A percentile compares a stretch with the other conserved stretches of the same genome.
phyloP scores from a whole-genome alignment of 345 rosid species.

The Murraya koenigii region DNA sequence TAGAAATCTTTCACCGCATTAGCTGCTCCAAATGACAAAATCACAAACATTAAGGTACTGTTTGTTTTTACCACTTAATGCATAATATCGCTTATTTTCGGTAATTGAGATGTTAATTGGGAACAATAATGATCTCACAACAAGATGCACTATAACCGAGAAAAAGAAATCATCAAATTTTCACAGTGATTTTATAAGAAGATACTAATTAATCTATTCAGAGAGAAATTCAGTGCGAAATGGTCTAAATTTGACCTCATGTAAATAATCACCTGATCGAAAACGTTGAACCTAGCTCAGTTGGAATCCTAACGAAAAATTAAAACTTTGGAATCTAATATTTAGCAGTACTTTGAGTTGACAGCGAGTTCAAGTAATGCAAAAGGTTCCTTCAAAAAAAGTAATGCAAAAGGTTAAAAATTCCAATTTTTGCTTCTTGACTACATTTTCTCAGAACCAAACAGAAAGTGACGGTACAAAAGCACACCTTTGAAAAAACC shows the following conservation, averaged over 20 bases:
- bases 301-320: background rate
- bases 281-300: background rate
- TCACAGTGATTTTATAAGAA: background rate
- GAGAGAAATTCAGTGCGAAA: background rate
- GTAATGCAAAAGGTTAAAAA: background rate
- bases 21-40: background rate
- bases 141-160: background rate
- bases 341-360: background rate
- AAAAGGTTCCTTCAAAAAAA: too few species aligned
- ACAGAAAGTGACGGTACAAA: background rate
- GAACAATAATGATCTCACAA: background rate
- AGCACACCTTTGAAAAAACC: slow-evolving; percentile 7
- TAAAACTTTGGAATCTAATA: background rate
- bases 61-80: too few species aligned
- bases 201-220: background rate
- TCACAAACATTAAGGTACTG: background rate
- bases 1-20: background rate
- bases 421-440: background rate
- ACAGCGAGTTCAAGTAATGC: background rate
- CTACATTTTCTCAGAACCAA: background rate
- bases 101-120: too few species aligned
- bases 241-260: background rate
- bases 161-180: background rate
- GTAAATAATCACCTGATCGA: background rate
- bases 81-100: too few species aligned